Base-by-base conservation (phyloP, 768 basidiomycete genomes). In the Rhodotorula graminis region DNA sequence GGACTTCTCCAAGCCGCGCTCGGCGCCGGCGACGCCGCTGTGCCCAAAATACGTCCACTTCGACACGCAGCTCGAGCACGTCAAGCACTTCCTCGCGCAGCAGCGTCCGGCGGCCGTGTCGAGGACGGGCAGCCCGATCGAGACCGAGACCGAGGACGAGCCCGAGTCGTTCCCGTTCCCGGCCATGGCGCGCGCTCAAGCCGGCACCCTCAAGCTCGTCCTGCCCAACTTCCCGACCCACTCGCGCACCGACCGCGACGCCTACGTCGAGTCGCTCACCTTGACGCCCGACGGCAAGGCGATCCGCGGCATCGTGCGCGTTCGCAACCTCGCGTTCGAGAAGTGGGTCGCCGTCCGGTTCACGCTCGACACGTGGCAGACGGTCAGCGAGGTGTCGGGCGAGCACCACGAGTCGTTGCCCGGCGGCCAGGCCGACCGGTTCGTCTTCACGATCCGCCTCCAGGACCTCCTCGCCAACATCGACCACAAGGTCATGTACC, bases 81-180 rank as follows among this genome's bases (percentile, higher is more conserved):
- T 98, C 73, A 94, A 94, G 82, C 85, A 94, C 60, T 98, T 98
- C 84, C 84, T 94, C 68, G 89, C 94, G 21, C 91, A 93, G 82
- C 95, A 98, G 82, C 93, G 93, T 80, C 95, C 95, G 11, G 85
- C 91, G 15, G 93, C 94, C 1, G 95, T 99, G 27, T 91, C 89
- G 21, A 87, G 95, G 59, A 89, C 92, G 76, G 93, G 92, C 1
- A 91, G 90, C 75, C 94, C 93, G 9, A 63, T 76, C 58, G 79
- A 78, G 60, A 90, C 88, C 9, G 90, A 87, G 68, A 82, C 81
- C 3, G 83, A 83, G 76, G 82, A 82, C 53, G 83, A 83, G 52
- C 73, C 76, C 29, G 77, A 79, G 49, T 70, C 81, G n/a, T 83
- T 82, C 77, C 82, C 82, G 14, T 80, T 81, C 76, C 81, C 81